These are phyloP conservation scores for Suillus clintonianus DNA, from an alignment of 768 basidiomycete species.

Conservation along the genomic window DNA sequence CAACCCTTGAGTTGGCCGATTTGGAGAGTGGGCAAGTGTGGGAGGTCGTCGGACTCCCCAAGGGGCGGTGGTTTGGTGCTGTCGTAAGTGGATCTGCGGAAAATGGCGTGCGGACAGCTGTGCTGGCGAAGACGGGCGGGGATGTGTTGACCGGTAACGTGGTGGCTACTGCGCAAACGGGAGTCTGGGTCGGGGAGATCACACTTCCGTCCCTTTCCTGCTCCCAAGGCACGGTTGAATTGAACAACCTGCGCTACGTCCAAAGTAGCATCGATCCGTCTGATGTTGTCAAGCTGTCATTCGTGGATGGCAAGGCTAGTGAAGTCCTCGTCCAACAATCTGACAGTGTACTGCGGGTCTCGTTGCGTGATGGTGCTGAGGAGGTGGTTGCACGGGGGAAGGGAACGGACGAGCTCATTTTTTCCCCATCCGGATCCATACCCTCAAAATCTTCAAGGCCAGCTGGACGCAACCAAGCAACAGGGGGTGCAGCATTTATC, in stretches of 20 bases:
- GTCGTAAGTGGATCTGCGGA: conserved; percentile 48
- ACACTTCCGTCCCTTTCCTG: conserved; percentile 43
- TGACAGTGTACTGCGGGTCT: conserved; percentile 48
- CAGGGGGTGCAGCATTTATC: conserved; percentile 58
- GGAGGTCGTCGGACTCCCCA: conserved; percentile 57
- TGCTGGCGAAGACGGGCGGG: conserved; percentile 65
- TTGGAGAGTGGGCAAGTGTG: conserved; percentile 43
- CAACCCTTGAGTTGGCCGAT: conserved; percentile 66
- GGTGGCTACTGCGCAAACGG: conserved; percentile 62
- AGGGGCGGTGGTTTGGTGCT: conserved; percentile 67
- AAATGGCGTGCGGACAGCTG: conserved; percentile 48
- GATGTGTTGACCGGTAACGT: conserved; percentile 61
- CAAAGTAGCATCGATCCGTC: conserved; percentile 48
- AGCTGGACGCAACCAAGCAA: conserved; percentile 18
- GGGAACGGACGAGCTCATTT: conserved; percentile 58
- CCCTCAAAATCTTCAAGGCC: background rate
- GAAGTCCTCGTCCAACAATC: conserved; percentile 65
- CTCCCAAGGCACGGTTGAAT: conserved; percentile 31
- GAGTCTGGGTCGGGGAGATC: conserved; percentile 66
- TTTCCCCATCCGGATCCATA: conserved; percentile 32
- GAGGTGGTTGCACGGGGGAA: conserved; percentile 52
- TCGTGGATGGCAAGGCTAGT: conserved; percentile 47
- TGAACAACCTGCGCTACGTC: conserved; percentile 53
- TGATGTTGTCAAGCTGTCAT: conserved; percentile 51
- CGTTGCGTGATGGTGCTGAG: conserved; percentile 48